Percentiles rank a stretch among this genome's conserved stretches.
These are phyloP conservation scores for Cladosporium cucumerinum DNA, from an alignment of 2,329 filamentous ascomycete species.

Conservation along the genomic window DNA sequence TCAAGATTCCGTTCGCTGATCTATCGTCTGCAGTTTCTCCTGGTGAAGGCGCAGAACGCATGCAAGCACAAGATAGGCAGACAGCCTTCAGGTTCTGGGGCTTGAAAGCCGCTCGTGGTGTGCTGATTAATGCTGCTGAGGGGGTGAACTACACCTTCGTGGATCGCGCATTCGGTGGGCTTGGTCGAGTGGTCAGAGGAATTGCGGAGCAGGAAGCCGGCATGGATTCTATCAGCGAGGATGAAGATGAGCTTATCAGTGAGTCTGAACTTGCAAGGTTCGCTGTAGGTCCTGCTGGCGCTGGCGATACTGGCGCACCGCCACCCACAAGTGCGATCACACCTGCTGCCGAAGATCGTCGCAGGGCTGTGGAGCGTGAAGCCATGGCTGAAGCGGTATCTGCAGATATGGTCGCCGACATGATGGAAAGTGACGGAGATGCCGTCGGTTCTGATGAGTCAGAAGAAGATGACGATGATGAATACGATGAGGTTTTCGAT, in stretches of 20 bases:
- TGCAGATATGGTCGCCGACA: conserved; percentile 15
- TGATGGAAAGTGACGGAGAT: neutral
- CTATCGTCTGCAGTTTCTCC: conserved; percentile 39
- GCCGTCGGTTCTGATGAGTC: conserved; percentile 24
- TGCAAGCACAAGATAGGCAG: conserved; percentile 43
- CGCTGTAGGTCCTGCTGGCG: neutral
- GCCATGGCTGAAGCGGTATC: conserved; percentile 19
- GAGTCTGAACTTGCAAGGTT: conserved; percentile 23
- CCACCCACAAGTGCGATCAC: neutral
- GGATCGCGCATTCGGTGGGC: conserved; percentile 60
- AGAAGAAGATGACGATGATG: conserved; percentile 15
- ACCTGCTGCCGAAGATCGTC: neutral
- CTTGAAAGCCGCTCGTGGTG: conserved; percentile 55
- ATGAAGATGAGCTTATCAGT: conserved; percentile 18
- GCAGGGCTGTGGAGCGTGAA: neutral
- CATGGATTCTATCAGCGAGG: conserved; percentile 24
- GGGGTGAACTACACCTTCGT: conserved; percentile 56
- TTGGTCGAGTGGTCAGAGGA: conserved; percentile 41
- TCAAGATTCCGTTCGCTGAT: conserved; percentile 53
- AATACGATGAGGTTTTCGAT: conserved; percentile 27
- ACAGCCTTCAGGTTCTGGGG: conserved; percentile 55
- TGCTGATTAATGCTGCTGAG: conserved; percentile 56
- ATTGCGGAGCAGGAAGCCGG: conserved; percentile 20
- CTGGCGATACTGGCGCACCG: neutral
- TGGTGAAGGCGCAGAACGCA: conserved; percentile 20